Evolutionary conservation across 202 grass and related monocot genomes (phyloP), one percentile per base, ranked within the genome.

Genomic region (Panicum virgatum): DNA sequence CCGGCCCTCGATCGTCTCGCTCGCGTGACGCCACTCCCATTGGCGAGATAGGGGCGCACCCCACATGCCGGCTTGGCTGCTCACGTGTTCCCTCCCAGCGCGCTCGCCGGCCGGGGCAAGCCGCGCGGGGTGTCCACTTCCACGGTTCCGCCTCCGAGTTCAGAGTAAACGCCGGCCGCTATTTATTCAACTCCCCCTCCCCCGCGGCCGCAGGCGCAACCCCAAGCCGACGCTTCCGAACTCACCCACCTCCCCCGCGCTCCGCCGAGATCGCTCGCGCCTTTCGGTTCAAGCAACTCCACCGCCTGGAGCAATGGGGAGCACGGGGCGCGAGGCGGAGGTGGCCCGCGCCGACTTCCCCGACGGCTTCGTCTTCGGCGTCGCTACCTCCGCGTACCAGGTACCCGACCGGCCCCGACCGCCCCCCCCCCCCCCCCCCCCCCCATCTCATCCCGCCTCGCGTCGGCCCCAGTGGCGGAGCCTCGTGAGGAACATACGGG

Each of bases 321-420:
- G 73, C 77, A n/a, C 73, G 65, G 82, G 30, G 54, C 23, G 27
- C 75, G 67, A 58, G 62, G 64, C 58, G 80, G 71, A 89, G 65
- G 82, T 98, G 22, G n/a, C 59, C 81, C 85, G 90, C 79, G 85
- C 77, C 69, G 96, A 96, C 82, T 96, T 98, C 65, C 92, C 92
- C 39, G 75, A 87, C 13, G 89, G 84, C 72, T 98, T 98, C 89
- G 74, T 98, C 80, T 98, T 98, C 84, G 96, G 92, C 22, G 90
- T 92, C 78, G 96, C 96, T 83, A 98, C 92, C 84, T 98, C 96
- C 23, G 93, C 91, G 59, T 89, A 98, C 72, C 92, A 98, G 92
- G 94, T 96, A 46, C 16, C 10, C 62, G 30, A 14, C 13, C 29
- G 3, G 0, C 39, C 50, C 7, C 51, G 47, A 10, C 46, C 18